Evolutionary conservation across 768 basidiomycete species (phyloP).

Genomic region (Russula earlei): DNA sequence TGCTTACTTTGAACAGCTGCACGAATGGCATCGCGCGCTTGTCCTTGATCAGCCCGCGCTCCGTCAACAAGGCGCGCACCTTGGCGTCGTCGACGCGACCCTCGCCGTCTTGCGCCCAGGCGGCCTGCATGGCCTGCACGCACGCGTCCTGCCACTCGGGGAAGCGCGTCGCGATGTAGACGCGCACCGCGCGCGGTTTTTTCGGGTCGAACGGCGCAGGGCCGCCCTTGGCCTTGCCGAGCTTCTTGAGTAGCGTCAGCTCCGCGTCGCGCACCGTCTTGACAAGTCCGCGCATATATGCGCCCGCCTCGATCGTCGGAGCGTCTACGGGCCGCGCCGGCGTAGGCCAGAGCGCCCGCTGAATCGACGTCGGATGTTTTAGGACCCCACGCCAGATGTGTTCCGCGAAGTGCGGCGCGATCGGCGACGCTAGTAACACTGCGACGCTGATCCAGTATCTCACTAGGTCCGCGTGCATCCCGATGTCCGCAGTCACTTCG

Average conservation of each 20-base stretch:
- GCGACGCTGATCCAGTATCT: conserved; percentile 75
- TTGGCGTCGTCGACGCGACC: conserved; percentile 76
- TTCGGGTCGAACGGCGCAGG: conserved; percentile 66
- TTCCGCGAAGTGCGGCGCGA: conserved; percentile 92
- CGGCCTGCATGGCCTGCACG: conserved; percentile 63
- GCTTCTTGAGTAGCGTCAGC: conserved; percentile 62
- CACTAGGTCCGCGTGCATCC: conserved; percentile 88
- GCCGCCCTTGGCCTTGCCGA: conserved; percentile 61
- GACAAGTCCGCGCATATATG: conserved; percentile 85
- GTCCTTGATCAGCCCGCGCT: conserved; percentile 83
- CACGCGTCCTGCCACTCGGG: conserved; percentile 90
- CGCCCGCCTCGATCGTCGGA: conserved; percentile 57
- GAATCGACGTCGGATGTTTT: conserved; percentile 65
- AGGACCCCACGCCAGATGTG: conserved; percentile 78
- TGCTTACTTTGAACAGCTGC: conserved; percentile 78
- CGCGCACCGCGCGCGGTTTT: conserved; percentile 71
- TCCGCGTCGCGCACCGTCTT: conserved; percentile 90
- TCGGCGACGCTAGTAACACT: conserved; percentile 72
- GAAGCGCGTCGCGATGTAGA: conserved; percentile 88
- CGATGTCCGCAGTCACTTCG: conserved; percentile 76
- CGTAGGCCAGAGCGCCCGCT: conserved; percentile 77
- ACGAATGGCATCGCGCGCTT: conserved; percentile 95
- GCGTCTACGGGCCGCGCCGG: conserved; percentile 50
- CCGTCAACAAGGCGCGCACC: conserved; percentile 56
- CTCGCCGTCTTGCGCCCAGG: conserved; percentile 43